These are phyloP conservation scores for Fagus sylvatica DNA, from an alignment of 306 rosid genomes.

Conservation along the genomic window DNA sequence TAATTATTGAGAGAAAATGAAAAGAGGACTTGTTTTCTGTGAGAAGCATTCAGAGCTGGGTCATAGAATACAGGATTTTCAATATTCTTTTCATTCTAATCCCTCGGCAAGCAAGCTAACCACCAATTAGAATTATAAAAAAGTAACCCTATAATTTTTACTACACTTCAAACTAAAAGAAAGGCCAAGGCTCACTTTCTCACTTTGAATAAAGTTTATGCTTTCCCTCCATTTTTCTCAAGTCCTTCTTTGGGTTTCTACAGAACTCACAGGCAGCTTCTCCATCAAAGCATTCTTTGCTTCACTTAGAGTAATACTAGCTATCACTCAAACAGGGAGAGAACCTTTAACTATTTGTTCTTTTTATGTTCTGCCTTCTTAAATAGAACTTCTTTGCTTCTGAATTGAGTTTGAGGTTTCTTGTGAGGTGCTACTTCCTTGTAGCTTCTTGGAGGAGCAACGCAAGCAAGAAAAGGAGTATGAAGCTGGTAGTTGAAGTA, in stretches of 20 bases:
- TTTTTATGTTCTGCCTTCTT: conserved; percentile 36
- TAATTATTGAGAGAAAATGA: no score
- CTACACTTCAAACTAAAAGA: conserved; percentile 6
- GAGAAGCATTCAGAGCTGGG: conserved; percentile 2
- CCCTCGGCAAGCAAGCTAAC: not conserved
- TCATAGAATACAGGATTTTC: not conserved
- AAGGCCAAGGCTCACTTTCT: conserved; percentile 18
- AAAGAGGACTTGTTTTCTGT: no score
- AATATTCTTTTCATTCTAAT: not conserved
- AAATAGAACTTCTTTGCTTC: conserved; percentile 63
- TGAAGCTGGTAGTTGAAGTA: conserved; percentile 66
- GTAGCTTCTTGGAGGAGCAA: conserved; percentile 38
- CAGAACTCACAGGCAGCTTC: conserved; percentile 46
- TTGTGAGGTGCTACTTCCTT: conserved; percentile 45
- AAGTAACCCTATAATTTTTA: not conserved
- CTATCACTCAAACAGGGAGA: conserved; percentile 30
- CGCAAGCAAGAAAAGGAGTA: conserved; percentile 37
- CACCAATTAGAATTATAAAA: not conserved
- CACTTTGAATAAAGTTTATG: conserved; percentile 36
- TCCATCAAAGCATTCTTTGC: conserved; percentile 69
- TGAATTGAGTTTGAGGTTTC: conserved; percentile 54
- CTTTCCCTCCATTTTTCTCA: conserved; percentile 37
- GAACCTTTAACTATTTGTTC: conserved; percentile 24
- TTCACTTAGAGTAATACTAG: conserved; percentile 35
- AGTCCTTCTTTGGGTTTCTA: conserved; percentile 14